Base-by-base conservation (phyloP, 2,329 filamentous ascomycete genomes). In the Exophiala oligosperma region DNA sequence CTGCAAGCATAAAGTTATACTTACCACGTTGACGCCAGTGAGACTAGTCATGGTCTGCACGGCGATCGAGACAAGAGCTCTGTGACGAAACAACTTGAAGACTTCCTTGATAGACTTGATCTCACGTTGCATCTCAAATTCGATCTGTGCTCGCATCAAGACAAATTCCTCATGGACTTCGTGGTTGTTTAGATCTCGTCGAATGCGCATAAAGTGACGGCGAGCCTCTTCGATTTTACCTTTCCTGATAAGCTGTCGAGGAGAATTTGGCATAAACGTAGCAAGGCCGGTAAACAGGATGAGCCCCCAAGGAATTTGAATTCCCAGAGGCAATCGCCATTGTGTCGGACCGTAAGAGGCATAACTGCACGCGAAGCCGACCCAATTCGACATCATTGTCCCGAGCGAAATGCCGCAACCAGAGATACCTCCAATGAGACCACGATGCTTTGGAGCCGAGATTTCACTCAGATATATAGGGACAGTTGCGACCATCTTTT, bases 11-110 rank as follows among this genome's bases (percentile, higher is more conserved):
- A 8, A 29, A 2, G 28, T 4, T 35, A 8, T 9, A 38, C 26
- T 50, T 26, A 94, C 90, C 77, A 93, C 95, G 82, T 96, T 96
- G 77, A 96, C 89, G 79, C 91, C 91, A 17, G 90, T 92, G 82
- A 84, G 65, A 75, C 90, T 87, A 74, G 90, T 88, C 86, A 90
- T 90, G 86, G 90, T 90, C 78, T 91, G 88, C 29, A 91, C 79
- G 23, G 85, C 87, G 46, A 84, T 88, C 70, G 76, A 83, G 77
- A 71, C 87, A 78, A 81, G 87, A 91, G 67, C 83, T 82, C 65
- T 79, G 79, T 65, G 81, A 74, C 63, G 88, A 88, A 59, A 89
- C 86, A 59, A 88, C 77, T 55, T 84, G 70, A 69, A 88, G 80
- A 84, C 79, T 62, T 84, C 81, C 40, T 67, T 70, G 56, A 79